Evolutionary conservation across 2,329 filamentous ascomycete species (phyloP).

Genomic region (Penicillium sp.): DNA sequence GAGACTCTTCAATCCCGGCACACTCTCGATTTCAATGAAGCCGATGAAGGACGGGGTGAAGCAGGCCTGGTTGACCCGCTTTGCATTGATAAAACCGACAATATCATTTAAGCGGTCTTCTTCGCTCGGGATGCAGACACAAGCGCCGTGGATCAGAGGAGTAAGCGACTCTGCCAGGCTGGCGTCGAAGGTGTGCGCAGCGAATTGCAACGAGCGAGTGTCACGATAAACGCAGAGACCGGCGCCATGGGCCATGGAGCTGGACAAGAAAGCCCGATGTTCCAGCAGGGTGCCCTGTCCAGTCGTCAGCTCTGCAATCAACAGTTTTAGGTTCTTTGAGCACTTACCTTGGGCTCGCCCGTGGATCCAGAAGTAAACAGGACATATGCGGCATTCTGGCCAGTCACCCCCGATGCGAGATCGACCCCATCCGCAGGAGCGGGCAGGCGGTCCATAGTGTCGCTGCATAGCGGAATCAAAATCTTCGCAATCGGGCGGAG

Average conservation of each 20-base stretch:
- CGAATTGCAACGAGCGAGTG: slow-evolving; percentile 63
- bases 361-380: slow-evolving; percentile 65
- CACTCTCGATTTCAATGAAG: slow-evolving; percentile 48
- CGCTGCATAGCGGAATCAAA: slow-evolving; percentile 35
- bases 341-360: slow-evolving; percentile 54
- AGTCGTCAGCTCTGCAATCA: slow-evolving; percentile 11
- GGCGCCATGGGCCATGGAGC: slow-evolving; percentile 57
- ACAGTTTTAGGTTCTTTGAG: not conserved
- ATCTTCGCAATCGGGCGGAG: slow-evolving; percentile 28
- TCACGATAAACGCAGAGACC: slow-evolving; percentile 54
- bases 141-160: slow-evolving; percentile 60
- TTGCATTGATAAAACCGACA: slow-evolving; percentile 54
- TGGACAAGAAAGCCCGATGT: slow-evolving; percentile 63
- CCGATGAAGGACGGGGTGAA: slow-evolving; percentile 65
- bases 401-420: slow-evolving; percentile 31
- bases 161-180: slow-evolving; percentile 59
- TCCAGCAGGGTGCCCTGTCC: slow-evolving; percentile 64
- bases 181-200: slow-evolving; percentile 61
- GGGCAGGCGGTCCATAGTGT: slow-evolving; percentile 29
- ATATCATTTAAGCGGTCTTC: slow-evolving; percentile 56
- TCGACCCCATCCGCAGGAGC: slow-evolving; percentile 14
- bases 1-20: slow-evolving; percentile 49
- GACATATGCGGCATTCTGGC: slow-evolving; percentile 54
- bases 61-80: slow-evolving; percentile 59
- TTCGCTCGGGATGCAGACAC: slow-evolving; percentile 61